A percentile compares a stretch with the other conserved stretches of the same genome.
Evolutionary conservation across 129 eudicot species (phyloP).

Genomic region (Flaveria linearis): DNA sequence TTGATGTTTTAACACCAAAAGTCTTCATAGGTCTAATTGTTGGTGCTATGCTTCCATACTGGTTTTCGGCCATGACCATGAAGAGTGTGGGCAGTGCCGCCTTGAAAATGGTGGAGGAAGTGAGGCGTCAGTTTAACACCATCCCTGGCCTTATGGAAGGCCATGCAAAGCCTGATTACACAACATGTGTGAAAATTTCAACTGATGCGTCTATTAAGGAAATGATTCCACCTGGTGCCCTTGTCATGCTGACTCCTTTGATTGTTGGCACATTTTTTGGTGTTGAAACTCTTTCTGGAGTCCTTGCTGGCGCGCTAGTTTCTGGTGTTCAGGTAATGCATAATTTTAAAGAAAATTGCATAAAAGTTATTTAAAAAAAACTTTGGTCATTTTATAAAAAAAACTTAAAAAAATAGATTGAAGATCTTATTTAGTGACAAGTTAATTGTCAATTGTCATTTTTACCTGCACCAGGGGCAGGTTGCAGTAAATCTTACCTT

Average conservation of each 20-base stretch:
- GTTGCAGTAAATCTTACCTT: no score
- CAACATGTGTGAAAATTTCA: slow-evolving; percentile 87
- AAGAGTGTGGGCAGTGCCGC: slow-evolving; percentile 96
- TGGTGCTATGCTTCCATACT: slow-evolving; percentile 94
- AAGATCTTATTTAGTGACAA: no score
- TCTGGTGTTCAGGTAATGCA: slow-evolving; percentile 85
- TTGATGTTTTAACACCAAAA: slow-evolving; percentile 80
- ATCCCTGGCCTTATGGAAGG: slow-evolving; percentile 94
- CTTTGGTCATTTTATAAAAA: neutral
- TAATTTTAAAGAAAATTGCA: neutral
- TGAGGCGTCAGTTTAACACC: slow-evolving; percentile 78
- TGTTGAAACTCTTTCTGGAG: slow-evolving; percentile 81
- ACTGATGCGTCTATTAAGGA: slow-evolving; percentile 93
- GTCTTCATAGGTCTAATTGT: slow-evolving; percentile 82
- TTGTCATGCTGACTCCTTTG: slow-evolving; percentile 82
- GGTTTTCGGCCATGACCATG: slow-evolving; percentile 99
- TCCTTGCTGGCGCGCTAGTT: slow-evolving; percentile 83
- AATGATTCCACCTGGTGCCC: slow-evolving; percentile 95
- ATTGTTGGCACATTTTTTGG: slow-evolving; percentile 84
- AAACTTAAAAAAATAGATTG: neutral
- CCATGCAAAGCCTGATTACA: slow-evolving; percentile 73
- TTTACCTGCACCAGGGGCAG: no score
- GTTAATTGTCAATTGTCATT: no score
- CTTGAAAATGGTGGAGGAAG: slow-evolving; percentile 92
- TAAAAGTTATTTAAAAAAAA: neutral